Base-by-base conservation (phyloP, 306 rosid species). In the Ormosia semicastrata region DNA sequence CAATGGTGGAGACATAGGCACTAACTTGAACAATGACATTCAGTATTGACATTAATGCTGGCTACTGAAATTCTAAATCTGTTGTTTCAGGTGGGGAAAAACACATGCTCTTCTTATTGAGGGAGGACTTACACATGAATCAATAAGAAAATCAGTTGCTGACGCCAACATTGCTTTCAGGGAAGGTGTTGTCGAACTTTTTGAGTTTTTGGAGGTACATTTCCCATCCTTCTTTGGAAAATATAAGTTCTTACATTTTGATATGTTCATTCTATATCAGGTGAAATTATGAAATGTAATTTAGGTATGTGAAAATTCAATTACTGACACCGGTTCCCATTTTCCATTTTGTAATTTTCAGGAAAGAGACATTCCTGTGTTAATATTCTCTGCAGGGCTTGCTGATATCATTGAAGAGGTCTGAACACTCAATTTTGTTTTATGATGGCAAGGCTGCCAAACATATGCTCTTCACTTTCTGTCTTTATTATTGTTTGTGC, bases 381-480 rank as follows among this genome's bases (percentile, higher is more conserved):
- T 95, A 60, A 90, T 93, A 87, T 95, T 95, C 89, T 95, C 99
- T 7, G 98, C 99, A 5, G 99, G 99, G 57, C 98, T 95, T 75
- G 97, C 98, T 36, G 98, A 93, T 86, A 90, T 91, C 57, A 95
- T 95, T 60, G 98, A 95, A 90, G 98, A 95, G 98, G 99, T 93
- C 75, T 71, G 87, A 75, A 52, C 84, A 57, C 33, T 67, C 50
- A 49, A 57, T 63, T 79, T 79, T 64, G 4, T 80, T 78, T 70
- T 66, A 18, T 65, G 81, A 18, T 57, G 18, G 52, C 41, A 64
- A 67, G 57, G 71, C 66, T 75, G 79, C 63, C 58, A 3, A 44
- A 17, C 14, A 8, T n/a, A 10, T 67, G 60, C 41, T 47, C 46
- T 82, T 71, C 5, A 47, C 10, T 79, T 64, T 83, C 75, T 8